A percentile compares a stretch with the other conserved stretches of the same genome.
These are phyloP conservation scores for Alternaria ventricosa DNA, from an alignment of 2,329 filamentous ascomycete species.

Conservation along the genomic window DNA sequence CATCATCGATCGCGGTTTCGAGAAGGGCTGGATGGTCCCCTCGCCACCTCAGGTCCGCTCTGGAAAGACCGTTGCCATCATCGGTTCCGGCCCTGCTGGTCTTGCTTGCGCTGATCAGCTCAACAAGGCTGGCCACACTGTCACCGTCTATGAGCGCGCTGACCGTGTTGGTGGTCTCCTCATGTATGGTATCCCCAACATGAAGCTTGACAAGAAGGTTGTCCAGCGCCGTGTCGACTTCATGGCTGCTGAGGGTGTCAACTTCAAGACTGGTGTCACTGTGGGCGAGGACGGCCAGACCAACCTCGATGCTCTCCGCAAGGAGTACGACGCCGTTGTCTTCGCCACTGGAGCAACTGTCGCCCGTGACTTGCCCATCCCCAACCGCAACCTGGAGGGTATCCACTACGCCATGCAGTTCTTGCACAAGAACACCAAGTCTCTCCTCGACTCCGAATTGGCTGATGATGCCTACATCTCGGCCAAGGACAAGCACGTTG, in stretches of 20 bases:
- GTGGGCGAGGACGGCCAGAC: conserved; percentile 78
- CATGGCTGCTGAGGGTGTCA: conserved; percentile 87
- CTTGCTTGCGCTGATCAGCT: conserved; percentile 91
- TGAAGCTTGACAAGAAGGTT: conserved; percentile 98
- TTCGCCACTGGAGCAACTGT: conserved; percentile 94
- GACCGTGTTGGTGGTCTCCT: conserved; percentile 90
- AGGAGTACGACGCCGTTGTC: conserved; percentile 80
- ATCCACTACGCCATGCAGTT: conserved; percentile 98
- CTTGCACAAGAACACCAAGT: conserved; percentile 97
- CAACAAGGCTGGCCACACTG: conserved; percentile 86
- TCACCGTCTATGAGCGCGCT: conserved; percentile 91
- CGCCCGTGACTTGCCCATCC: conserved; percentile 88
- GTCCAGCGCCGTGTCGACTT: conserved; percentile 95
- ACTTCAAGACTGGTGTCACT: conserved; percentile 77
- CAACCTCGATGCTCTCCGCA: conserved; percentile 74
- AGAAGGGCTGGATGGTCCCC: conserved; percentile 98
- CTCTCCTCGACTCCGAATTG: conserved; percentile 88
- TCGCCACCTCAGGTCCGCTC: conserved; percentile 78
- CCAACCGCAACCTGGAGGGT: conserved; percentile 84
- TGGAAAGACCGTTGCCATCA: conserved; percentile 85
- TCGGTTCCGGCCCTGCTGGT: conserved; percentile 91
- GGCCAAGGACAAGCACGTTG: conserved; percentile 92
- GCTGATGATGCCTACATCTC: conserved; percentile 86
- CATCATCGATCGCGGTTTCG: conserved; percentile 96
- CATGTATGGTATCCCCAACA: conserved; percentile 99